These are phyloP conservation scores for Pichia sp. DNA, from an alignment of 1,139 yeast species.

Conservation along the genomic window DNA sequence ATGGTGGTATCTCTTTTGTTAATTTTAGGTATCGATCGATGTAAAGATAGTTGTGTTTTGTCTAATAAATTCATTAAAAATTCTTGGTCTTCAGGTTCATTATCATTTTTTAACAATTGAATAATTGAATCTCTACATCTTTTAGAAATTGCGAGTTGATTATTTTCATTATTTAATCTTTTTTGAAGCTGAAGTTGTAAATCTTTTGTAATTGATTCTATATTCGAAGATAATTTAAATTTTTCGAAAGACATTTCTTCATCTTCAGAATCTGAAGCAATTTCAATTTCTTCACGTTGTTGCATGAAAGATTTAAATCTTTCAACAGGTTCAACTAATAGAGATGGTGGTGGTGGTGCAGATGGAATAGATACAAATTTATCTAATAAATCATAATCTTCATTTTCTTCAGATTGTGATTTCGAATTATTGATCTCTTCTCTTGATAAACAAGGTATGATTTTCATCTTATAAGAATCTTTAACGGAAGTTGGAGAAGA, in stretches of 20 bases:
- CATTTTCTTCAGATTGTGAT: background rate
- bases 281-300: constrained; percentile 1
- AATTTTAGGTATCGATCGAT: background rate
- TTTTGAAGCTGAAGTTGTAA: background rate
- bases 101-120: constrained; percentile 1
- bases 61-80: constrained; percentile 3
- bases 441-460: constrained; percentile 12
- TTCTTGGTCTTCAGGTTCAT: background rate
- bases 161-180: background rate
- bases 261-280: constrained; percentile 11
- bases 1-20: background rate
- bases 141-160: background rate
- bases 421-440: constrained; percentile 2
- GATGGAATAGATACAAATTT: constrained; percentile 9
- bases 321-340: constrained; percentile 6
- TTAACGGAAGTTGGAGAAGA: constrained; percentile 1
- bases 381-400: background rate
- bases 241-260: constrained; percentile 5
- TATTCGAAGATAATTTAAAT: constrained; percentile 4
- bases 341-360: constrained; percentile 16
- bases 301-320: constrained; percentile 7
- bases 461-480: background rate
- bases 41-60: constrained; percentile 1
- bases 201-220: constrained; percentile 5
- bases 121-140: constrained; percentile 10